Conservation (phyloP, 2,329 filamentous ascomycete genomes). For the Hypomyces rosellus region DNA sequence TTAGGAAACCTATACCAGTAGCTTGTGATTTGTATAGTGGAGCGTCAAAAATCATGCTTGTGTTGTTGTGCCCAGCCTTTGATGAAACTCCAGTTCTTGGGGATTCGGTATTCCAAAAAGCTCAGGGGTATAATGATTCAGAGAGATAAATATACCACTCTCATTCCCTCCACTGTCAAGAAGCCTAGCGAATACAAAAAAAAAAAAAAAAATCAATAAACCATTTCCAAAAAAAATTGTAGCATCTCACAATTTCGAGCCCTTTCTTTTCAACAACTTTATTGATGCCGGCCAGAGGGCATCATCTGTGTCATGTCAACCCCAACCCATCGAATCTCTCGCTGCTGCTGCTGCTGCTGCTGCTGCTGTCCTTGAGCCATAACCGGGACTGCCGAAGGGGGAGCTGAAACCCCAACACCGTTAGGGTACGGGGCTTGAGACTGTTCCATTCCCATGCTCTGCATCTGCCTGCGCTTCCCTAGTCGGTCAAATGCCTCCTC, state of each 20-base stretch:
- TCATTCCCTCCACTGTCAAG: neutral
- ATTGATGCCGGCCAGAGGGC: conserved; percentile 11
- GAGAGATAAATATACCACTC: conserved; percentile 2
- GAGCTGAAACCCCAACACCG: conserved; percentile 3
- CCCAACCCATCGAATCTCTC: conserved; percentile 15
- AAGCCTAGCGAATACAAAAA: neutral
- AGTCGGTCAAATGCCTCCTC: conserved; percentile 39
- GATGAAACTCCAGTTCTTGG: neutral
- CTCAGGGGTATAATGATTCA: conserved; percentile 10
- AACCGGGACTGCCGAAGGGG: conserved; percentile 1
- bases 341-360: conserved; percentile 9
- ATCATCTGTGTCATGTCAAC: conserved; percentile 17
- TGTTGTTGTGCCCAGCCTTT: too few relatives aligned
- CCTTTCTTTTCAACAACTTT: neutral
- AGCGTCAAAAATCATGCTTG: too few relatives aligned
- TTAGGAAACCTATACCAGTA: too few relatives aligned
- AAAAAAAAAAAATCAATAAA: neutral
- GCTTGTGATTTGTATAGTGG: too few relatives aligned
- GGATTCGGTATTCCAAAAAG: neutral
- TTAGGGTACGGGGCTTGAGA: conserved; percentile 17
- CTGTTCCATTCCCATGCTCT: conserved; percentile 25
- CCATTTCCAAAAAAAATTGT: neutral
- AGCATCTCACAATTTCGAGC: neutral
- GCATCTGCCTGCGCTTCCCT: conserved; percentile 30
- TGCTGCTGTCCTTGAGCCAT: conserved; percentile 12